These are phyloP conservation scores for Neurospora pannonica DNA, from an alignment of 495 filamentous ascomycete species.

Conservation along the genomic window DNA sequence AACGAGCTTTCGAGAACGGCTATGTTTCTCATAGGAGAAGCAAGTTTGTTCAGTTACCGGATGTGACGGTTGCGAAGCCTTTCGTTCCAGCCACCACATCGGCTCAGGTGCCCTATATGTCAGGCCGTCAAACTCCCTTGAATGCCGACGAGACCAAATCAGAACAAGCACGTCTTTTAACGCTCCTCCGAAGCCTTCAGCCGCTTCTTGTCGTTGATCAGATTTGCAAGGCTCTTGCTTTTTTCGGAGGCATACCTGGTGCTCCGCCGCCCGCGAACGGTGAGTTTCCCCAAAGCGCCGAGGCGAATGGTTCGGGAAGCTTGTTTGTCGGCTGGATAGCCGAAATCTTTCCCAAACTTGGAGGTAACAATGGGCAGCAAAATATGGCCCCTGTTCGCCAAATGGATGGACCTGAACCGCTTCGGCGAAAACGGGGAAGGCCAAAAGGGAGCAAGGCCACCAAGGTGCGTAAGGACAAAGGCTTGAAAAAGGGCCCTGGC, in stretches of 20 bases:
- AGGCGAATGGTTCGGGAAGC: slow-evolving; percentile 43
- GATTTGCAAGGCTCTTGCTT: slow-evolving; percentile 47
- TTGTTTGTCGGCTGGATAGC: slow-evolving; percentile 50
- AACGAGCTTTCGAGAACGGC: slow-evolving; percentile 38
- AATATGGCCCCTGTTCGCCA: slow-evolving; percentile 14
- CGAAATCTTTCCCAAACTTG: slow-evolving; percentile 46
- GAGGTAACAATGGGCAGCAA: slow-evolving; percentile 13
- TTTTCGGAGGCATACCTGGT: slow-evolving; percentile 48
- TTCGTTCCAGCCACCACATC: slow-evolving; percentile 7
- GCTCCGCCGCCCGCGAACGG: slow-evolving; percentile 43
- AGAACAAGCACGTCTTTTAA: slow-evolving; percentile 46
- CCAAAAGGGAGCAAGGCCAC: slow-evolving; percentile 44
- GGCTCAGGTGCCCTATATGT: neutral
- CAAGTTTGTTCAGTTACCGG: slow-evolving; percentile 27
- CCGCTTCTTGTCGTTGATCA: slow-evolving; percentile 46
- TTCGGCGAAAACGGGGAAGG: slow-evolving; percentile 36
- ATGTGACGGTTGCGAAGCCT: slow-evolving; percentile 15
- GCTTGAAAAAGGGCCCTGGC: slow-evolving; percentile 34
- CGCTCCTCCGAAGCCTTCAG: slow-evolving; percentile 41
- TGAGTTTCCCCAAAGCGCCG: slow-evolving; percentile 43
- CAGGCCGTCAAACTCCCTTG: slow-evolving; percentile 21
- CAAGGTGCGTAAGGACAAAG: slow-evolving; percentile 41
- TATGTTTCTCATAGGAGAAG: slow-evolving; percentile 41
- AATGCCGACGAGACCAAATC: slow-evolving; percentile 40
- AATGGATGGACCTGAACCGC: slow-evolving; percentile 12